phyloP scores from a whole-genome alignment of 140 eudicot genomes.

The Flaveria floridana region DNA sequence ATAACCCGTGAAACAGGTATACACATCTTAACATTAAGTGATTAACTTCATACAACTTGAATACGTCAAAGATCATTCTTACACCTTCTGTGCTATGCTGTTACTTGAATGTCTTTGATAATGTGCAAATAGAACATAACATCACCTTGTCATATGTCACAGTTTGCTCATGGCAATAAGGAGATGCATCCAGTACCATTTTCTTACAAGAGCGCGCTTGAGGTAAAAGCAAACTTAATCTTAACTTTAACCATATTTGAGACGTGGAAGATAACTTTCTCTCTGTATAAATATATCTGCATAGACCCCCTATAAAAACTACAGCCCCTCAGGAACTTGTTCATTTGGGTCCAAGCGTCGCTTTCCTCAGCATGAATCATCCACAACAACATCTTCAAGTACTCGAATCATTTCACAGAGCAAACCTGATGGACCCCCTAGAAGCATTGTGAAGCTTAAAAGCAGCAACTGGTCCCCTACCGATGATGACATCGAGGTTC shows the following conservation, averaged over 20 bases:
- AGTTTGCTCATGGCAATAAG: conserved; percentile 71
- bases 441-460: conserved; percentile 26
- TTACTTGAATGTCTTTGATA: conserved; percentile 19
- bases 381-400: conserved; percentile 31
- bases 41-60: conserved; percentile 13
- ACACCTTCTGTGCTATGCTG: conserved; percentile 12
- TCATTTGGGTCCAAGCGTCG: conserved; percentile 45
- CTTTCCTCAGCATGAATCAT: conserved; percentile 37
- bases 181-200: conserved; percentile 48
- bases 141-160: conserved; percentile 27
- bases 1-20: conserved; percentile 1
- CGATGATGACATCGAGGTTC: conserved; percentile 60
- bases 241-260: not conserved
- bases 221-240: conserved; percentile 42
- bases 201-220: conserved; percentile 44
- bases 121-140: not conserved
- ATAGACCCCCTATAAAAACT: conserved; percentile 42
- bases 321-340: conserved; percentile 38
- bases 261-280: conserved; percentile 17
- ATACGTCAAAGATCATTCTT: not conserved
- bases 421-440: conserved; percentile 26
- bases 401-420: conserved; percentile 25
- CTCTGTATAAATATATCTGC: conserved; percentile 1
- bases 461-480: conserved; percentile 60
- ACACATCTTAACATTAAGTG: not conserved